Evolutionary conservation across 164 flowering plant genomes (phyloP).

Genomic region (Dillenia turbinata): DNA sequence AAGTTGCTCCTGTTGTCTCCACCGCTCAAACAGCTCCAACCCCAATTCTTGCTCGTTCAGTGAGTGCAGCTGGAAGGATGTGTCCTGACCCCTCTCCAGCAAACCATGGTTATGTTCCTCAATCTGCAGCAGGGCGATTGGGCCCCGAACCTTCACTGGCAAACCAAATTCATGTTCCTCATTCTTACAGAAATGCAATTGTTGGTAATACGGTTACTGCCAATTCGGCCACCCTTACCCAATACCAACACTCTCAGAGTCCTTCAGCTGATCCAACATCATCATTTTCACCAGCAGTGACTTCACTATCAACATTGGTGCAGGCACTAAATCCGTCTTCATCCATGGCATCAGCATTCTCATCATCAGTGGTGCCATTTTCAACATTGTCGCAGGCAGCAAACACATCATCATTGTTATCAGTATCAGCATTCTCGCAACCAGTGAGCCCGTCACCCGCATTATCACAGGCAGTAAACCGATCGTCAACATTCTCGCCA

Average conservation of each 20-base stretch:
- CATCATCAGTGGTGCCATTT: too few relatives aligned
- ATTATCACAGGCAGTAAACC: too few relatives aligned
- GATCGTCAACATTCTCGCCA: too few relatives aligned
- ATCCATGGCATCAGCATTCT: too few relatives aligned
- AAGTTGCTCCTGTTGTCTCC: slow-evolving; percentile 52
- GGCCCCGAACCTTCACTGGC: slow-evolving; percentile 59
- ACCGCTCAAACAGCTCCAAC: slow-evolving; percentile 48
- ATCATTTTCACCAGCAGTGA: slow-evolving; percentile 21
- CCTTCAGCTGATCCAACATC: slow-evolving; percentile 26
- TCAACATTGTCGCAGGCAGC: too few relatives aligned
- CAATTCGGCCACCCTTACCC: slow-evolving; percentile 29
- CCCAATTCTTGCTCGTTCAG: slow-evolving; percentile 68
- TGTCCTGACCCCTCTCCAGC: slow-evolving; percentile 54
- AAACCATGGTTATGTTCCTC: slow-evolving; percentile 53
- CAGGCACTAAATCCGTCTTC: too few relatives aligned
- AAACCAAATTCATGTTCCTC: slow-evolving; percentile 53
- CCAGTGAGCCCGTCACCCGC: too few relatives aligned
- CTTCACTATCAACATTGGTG: too few relatives aligned
- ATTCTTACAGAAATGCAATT: slow-evolving; percentile 82
- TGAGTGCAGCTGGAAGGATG: slow-evolving; percentile 75
- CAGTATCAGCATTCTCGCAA: too few relatives aligned
- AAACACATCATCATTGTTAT: too few relatives aligned
- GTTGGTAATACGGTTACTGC: slow-evolving; percentile 48
- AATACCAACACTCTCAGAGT: slow-evolving; percentile 27
- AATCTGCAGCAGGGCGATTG: slow-evolving; percentile 76